Percentiles rank a stretch among this genome's conserved stretches.
These are phyloP conservation scores for Solanum ahanhuiri DNA, from an alignment of 257 asterid species.

Conservation along the genomic window DNA sequence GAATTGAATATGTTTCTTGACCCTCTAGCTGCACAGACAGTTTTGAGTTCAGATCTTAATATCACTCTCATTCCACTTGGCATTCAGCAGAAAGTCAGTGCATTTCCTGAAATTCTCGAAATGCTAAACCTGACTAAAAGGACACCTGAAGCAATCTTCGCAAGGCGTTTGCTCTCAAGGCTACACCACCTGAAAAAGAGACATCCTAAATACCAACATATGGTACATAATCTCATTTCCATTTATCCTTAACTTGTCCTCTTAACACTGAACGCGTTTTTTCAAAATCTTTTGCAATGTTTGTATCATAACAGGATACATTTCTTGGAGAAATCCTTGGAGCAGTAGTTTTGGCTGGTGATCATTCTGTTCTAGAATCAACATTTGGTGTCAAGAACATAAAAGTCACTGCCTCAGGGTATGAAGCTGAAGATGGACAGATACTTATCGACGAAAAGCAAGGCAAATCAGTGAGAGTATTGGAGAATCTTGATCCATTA, in stretches of 20 bases:
- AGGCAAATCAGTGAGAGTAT: constrained; percentile 44
- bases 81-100: constrained; percentile 39
- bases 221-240: constrained; percentile 33
- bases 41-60: constrained; percentile 33
- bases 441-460: constrained; percentile 15
- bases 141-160: constrained; percentile 57
- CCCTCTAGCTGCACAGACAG: constrained; percentile 64
- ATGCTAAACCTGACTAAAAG: constrained; percentile 22
- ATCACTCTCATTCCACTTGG: constrained; percentile 69
- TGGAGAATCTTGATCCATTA: constrained; percentile 42
- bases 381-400: constrained; percentile 20
- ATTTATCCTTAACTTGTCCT: not conserved
- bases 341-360: constrained; percentile 52
- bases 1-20: constrained; percentile 82
- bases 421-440: constrained; percentile 54
- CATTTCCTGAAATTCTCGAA: constrained; percentile 14
- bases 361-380: constrained; percentile 27
- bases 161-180: constrained; percentile 38
- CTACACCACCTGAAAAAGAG: constrained; percentile 32
- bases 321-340: constrained; percentile 80
- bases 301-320: constrained; percentile 30
- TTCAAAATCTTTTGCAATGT: not conserved
- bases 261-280: not conserved
- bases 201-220: constrained; percentile 43
- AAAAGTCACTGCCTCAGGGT: constrained; percentile 35